Evolutionary conservation across 768 basidiomycete genomes (phyloP).

Genomic region (Termitomyces sp.): DNA sequence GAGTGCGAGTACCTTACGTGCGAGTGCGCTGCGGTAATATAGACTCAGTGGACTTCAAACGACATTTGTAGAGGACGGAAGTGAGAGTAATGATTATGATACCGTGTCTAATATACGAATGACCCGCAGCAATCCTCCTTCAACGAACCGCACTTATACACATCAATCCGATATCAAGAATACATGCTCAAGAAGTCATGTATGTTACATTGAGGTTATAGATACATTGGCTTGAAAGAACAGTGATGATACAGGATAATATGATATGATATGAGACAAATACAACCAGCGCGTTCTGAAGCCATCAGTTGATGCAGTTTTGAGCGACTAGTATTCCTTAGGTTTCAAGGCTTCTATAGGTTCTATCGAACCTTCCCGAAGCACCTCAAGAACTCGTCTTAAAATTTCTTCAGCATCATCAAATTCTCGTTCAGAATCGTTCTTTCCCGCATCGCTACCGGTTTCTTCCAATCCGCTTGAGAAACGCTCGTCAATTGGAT

Average conservation of each 20-base stretch:
- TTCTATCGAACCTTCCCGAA: background rate
- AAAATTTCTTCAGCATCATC: background rate
- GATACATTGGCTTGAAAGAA: background rate
- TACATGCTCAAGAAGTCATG: background rate
- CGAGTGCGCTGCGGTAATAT: conserved; percentile 29
- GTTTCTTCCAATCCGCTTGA: background rate
- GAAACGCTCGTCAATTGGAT: background rate
- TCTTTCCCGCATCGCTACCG: too few species aligned
- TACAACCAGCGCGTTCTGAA: background rate
- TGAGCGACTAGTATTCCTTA: background rate
- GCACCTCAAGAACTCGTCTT: background rate
- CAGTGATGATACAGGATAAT: background rate
- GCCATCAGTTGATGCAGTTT: background rate
- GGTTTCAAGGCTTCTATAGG: too few species aligned
- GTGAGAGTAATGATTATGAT: background rate
- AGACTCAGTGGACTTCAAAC: background rate
- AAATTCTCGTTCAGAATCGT: background rate
- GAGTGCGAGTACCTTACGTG: conserved; percentile 30
- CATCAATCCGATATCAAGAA: background rate
- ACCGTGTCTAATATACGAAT: background rate
- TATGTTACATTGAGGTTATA: background rate
- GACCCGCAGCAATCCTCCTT: background rate
- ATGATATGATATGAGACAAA: background rate
- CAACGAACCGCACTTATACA: background rate
- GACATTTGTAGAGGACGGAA: background rate